Conservation (phyloP, 495 filamentous ascomycete species). For the Niebla homalea region DNA sequence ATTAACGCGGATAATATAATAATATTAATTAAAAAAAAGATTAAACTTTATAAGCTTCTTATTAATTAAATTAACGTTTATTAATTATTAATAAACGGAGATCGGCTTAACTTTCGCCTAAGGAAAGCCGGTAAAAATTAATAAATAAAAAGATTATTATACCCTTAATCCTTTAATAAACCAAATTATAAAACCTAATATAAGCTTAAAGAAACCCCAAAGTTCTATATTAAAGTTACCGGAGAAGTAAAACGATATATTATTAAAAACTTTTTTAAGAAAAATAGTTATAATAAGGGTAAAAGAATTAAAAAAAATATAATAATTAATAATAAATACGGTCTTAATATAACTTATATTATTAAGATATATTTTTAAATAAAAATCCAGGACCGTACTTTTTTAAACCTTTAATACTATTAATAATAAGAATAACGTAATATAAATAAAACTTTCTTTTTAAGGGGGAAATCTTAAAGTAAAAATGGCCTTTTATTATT, state of each 20-base stretch:
- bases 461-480: not conserved
- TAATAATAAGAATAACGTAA: not conserved
- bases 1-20: no score
- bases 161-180: not conserved
- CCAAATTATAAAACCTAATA: not conserved
- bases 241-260: not conserved
- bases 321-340: not conserved
- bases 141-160: not conserved
- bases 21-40: no score
- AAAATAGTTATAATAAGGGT: no score
- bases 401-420: not conserved
- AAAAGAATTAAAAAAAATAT: not conserved
- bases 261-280: not conserved
- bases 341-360: not conserved
- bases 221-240: not conserved
- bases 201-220: not conserved
- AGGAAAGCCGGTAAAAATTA: not conserved
- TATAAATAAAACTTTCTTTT: not conserved
- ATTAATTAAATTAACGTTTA: not conserved
- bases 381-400: not conserved
- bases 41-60: no score
- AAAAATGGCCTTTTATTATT: not conserved
- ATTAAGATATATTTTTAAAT: not conserved
- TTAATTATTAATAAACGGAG: not conserved
- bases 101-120: not conserved